These are phyloP conservation scores for Podaxis sp. DNA, from an alignment of 768 basidiomycete genomes.

Conservation along the genomic window DNA sequence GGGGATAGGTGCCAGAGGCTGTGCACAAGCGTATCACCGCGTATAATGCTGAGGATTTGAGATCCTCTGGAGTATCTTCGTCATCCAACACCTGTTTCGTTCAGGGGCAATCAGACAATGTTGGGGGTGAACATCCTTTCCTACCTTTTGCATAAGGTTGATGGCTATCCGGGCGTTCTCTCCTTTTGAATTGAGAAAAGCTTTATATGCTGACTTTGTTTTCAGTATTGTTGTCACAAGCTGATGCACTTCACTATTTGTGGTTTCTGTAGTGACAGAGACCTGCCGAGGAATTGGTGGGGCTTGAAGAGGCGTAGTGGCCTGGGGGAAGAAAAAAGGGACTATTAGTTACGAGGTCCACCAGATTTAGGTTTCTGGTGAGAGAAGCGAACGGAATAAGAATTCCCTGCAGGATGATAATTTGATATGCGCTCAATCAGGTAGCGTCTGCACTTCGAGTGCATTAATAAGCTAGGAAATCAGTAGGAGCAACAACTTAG, in stretches of 20 bases:
- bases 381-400: too few relatives aligned
- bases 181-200: background rate
- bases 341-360: too few relatives aligned
- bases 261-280: background rate
- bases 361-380: too few relatives aligned
- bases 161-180: background rate
- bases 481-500: too few relatives aligned
- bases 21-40: slow-evolving; percentile 20
- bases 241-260: background rate
- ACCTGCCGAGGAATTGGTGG: background rate
- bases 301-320: background rate
- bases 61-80: background rate
- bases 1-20: slow-evolving; percentile 26
- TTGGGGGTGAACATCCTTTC: background rate
- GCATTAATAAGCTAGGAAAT: too few relatives aligned
- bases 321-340: too few relatives aligned
- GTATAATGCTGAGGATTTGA: background rate
- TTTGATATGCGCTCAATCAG: too few relatives aligned
- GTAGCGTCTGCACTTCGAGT: too few relatives aligned
- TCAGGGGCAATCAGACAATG: too few relatives aligned
- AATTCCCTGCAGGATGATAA: too few relatives aligned
- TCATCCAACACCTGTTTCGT: background rate
- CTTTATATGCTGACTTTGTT: background rate
- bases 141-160: background rate
- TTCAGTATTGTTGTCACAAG: background rate